A percentile compares a stretch with the other conserved stretches of the same genome.
These are phyloP conservation scores for Farysia itapuensis DNA, from an alignment of 1,284 basidiomycete genomes.

Conservation along the genomic window DNA sequence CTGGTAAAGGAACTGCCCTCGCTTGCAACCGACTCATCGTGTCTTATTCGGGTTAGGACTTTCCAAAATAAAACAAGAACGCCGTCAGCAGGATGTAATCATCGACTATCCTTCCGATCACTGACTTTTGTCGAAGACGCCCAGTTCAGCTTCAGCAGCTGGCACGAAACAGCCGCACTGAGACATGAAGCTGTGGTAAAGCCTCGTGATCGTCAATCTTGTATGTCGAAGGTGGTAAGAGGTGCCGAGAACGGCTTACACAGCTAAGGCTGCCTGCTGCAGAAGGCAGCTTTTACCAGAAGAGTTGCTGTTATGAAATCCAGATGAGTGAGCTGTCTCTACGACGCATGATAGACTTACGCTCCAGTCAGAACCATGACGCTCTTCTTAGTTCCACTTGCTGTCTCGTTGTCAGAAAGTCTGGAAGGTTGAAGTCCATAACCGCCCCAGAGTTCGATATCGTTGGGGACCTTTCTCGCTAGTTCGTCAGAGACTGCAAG, in stretches of 20 bases:
- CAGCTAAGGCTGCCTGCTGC: constrained; percentile 26
- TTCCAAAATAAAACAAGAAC: too few species aligned
- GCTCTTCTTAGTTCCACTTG: constrained; percentile 2
- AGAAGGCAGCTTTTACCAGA: constrained; percentile 39
- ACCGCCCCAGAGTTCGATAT: constrained; percentile 23
- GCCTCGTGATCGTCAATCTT: not conserved
- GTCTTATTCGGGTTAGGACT: constrained; percentile 38
- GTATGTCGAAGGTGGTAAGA: too few species aligned
- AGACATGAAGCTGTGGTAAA: constrained; percentile 8
- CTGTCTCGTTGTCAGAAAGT: not conserved
- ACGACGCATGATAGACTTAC: constrained; percentile 7
- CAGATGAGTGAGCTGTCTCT: not conserved
- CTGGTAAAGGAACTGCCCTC: constrained; percentile 35
- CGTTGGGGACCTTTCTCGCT: constrained; percentile 37
- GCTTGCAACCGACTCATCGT: constrained; percentile 33
- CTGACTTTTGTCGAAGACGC: constrained; percentile 35
- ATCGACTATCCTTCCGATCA: not conserved
- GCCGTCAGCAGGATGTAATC: not conserved
- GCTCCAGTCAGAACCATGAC: constrained; percentile 37
- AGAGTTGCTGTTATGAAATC: constrained; percentile 11
- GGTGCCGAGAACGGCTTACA: constrained; percentile 11
- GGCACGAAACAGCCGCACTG: constrained; percentile 36
- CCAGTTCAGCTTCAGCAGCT: constrained; percentile 22
- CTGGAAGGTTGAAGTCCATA: too few species aligned
- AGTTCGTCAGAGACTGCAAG: not conserved